A percentile compares a stretch with the other conserved stretches of the same genome.
Evolutionary conservation across 2,329 filamentous ascomycete genomes (phyloP).

Genomic region (Zymoseptoria pseudotritici): DNA sequence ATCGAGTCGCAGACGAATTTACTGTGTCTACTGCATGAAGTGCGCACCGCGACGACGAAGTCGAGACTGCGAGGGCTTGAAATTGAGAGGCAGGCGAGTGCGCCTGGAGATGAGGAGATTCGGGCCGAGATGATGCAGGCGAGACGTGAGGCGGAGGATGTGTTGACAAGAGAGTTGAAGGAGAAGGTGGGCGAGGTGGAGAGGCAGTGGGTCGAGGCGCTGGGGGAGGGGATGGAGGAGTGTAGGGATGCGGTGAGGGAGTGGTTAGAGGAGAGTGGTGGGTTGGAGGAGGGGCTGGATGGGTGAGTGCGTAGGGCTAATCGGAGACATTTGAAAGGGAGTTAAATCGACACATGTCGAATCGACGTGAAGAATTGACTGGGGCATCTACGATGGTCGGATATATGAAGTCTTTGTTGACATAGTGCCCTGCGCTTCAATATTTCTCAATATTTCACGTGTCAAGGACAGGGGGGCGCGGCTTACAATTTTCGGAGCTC

Average conservation of each 20-base stretch:
- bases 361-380: too few species aligned
- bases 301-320: too few species aligned
- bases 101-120: slow-evolving; percentile 30
- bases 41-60: slow-evolving; percentile 68
- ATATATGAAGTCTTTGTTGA: too few species aligned
- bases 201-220: slow-evolving; percentile 78
- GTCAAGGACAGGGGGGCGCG: too few species aligned
- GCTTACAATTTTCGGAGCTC: too few species aligned
- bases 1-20: slow-evolving; percentile 92
- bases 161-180: slow-evolving; percentile 78
- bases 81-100: slow-evolving; percentile 46
- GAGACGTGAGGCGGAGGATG: slow-evolving; percentile 58
- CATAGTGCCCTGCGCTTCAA: too few species aligned
- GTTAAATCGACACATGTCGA: too few species aligned
- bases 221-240: slow-evolving; percentile 67
- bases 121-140: slow-evolving; percentile 49
- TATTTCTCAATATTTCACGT: too few species aligned
- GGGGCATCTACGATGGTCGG: too few species aligned
- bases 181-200: slow-evolving; percentile 89
- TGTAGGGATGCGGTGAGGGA: slow-evolving; percentile 68
- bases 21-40: slow-evolving; percentile 82
- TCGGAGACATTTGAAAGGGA: too few species aligned
- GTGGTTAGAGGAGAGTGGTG: slow-evolving; percentile 69
- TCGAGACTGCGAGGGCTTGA: slow-evolving; percentile 62
- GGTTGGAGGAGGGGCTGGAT: slow-evolving; percentile 66